Evolutionary conservation across 495 filamentous ascomycete genomes (phyloP).

Genomic region (Cudoniella acicularis): DNA sequence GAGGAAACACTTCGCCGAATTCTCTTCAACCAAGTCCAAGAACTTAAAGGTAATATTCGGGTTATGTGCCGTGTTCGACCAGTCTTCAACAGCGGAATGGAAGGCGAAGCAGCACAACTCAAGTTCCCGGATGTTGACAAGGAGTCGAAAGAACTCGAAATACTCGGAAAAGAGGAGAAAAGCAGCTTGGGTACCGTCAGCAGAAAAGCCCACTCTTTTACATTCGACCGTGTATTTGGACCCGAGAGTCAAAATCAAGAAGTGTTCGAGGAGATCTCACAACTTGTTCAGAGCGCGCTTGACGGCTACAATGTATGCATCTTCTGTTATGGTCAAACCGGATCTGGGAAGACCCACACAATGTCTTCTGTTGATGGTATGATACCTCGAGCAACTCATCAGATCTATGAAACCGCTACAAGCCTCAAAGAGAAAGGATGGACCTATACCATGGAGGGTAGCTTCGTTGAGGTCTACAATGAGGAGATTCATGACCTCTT

Average conservation of each 20-base stretch:
- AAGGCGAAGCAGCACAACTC: slow-evolving; percentile 61
- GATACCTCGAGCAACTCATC: slow-evolving; percentile 88
- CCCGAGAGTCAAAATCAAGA: slow-evolving; percentile 73
- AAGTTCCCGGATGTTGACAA: slow-evolving; percentile 70
- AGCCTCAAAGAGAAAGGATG: slow-evolving; percentile 85
- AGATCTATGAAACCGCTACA: slow-evolving; percentile 86
- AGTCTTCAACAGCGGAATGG: slow-evolving; percentile 40
- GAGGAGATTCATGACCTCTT: slow-evolving; percentile 94
- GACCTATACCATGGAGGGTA: slow-evolving; percentile 90
- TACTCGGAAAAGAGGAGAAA: slow-evolving; percentile 79
- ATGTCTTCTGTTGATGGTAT: slow-evolving; percentile 94
- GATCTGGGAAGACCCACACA: slow-evolving; percentile 92
- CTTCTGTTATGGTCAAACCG: slow-evolving; percentile 98
- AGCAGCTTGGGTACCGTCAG: slow-evolving; percentile 72
- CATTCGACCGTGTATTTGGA: slow-evolving; percentile 91
- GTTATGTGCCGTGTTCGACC: slow-evolving; percentile 98
- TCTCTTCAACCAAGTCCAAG: slow-evolving; percentile 96
- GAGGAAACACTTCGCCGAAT: slow-evolving; percentile 90
- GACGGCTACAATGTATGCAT: slow-evolving; percentile 99
- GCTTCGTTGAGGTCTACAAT: slow-evolving; percentile 99
- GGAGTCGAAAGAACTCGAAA: slow-evolving; percentile 80
- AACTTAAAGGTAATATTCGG: slow-evolving; percentile 98
- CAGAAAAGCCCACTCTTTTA: slow-evolving; percentile 77
- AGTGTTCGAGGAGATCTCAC: slow-evolving; percentile 95
- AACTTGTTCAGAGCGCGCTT: slow-evolving; percentile 91